Base-by-base conservation (phyloP, 2,329 filamentous ascomycete genomes). In the Cladosporium sp. region DNA sequence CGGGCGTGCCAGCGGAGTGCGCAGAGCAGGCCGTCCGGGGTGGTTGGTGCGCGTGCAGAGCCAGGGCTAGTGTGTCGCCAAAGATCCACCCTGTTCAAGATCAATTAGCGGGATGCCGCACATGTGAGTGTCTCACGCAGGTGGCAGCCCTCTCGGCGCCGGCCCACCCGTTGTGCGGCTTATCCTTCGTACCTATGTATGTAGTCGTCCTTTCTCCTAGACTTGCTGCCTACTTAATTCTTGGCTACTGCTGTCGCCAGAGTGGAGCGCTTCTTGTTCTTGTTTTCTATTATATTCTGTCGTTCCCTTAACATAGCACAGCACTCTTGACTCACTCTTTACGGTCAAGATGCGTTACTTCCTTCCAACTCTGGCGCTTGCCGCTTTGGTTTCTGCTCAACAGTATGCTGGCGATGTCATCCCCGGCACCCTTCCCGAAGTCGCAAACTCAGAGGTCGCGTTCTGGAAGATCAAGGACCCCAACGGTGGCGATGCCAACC, bases 381-480 rank as follows among this genome's bases (percentile, higher is more conserved):
- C 54, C 38, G 21, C 58, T 32, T 34, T 66, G 28, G 52, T 36
- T 26, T 54, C 57, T 30, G 72, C 70, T 11, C 72, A 74, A 59
- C 73, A 74, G 55, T 73, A 72, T 54, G 68, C 65, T 4, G 72
- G 73, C 41, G 69, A 73, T 41, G 44, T 62, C 21, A 73, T 74
- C 61, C 67, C 66, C 34, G 70, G 68, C n/a, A 59, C 54, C 28
- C 67, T 74, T 15, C 71, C 72, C 5, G 63, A 51, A 7, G 61
- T 73, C 28, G 47, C 57, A 15, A 69, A 71, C 34, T 65, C 68
- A 15, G 72, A 74, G 51, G 64, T 74, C 44, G 68, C 72, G n/a
- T 78, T 72, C 70, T 78, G 74, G 70, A 75, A 73, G 61, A 74
- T 78, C 66, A 72, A 71, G 38, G 73, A 75, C 49, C 62, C 67